Evolutionary conservation across 108 stramenopile genomes (phyloP).

Genomic region (Cyclotella distinguenda): DNA sequence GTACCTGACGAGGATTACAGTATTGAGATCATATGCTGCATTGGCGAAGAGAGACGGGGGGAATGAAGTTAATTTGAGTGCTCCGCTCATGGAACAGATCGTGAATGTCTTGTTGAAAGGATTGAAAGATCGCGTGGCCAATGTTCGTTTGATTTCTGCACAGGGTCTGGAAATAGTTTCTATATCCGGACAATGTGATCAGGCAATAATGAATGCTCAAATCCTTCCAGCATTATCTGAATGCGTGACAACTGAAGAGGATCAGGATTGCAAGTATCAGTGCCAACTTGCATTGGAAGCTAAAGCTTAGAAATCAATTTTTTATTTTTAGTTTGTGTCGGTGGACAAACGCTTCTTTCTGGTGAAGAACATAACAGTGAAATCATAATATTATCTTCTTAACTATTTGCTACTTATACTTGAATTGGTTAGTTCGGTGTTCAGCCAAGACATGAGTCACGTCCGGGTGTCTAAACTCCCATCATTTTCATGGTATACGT

Average conservation of each 20-base stretch:
- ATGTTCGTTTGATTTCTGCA: slow-evolving; percentile 88
- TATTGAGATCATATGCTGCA: slow-evolving; percentile 69
- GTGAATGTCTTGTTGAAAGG: slow-evolving; percentile 58
- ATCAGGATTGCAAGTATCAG: slow-evolving; percentile 54
- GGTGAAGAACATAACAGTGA: too few species aligned
- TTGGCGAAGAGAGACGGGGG: slow-evolving; percentile 44
- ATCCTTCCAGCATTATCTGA: slow-evolving; percentile 46
- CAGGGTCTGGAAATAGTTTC: slow-evolving; percentile 54
- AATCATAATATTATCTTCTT: too few species aligned
- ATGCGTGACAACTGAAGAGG: slow-evolving; percentile 35
- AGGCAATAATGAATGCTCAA: slow-evolving; percentile 35
- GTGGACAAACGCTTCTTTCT: neutral
- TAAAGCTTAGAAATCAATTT: slow-evolving; percentile 16
- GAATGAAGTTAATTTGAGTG: slow-evolving; percentile 45
- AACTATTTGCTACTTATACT: too few species aligned
- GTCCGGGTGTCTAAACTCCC: too few species aligned
- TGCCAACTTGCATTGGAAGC: slow-evolving; percentile 39
- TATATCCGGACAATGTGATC: slow-evolving; percentile 39
- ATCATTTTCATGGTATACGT: too few species aligned
- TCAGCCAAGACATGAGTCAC: too few species aligned
- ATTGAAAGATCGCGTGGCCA: slow-evolving; percentile 76
- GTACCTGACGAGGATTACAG: slow-evolving; percentile 84
- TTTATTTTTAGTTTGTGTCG: slow-evolving; percentile 8
- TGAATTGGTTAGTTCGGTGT: too few species aligned
- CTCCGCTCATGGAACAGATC: slow-evolving; percentile 53